Evolutionary conservation across 306 rosid species (phyloP).

Genomic region (Glycine latifolia): DNA sequence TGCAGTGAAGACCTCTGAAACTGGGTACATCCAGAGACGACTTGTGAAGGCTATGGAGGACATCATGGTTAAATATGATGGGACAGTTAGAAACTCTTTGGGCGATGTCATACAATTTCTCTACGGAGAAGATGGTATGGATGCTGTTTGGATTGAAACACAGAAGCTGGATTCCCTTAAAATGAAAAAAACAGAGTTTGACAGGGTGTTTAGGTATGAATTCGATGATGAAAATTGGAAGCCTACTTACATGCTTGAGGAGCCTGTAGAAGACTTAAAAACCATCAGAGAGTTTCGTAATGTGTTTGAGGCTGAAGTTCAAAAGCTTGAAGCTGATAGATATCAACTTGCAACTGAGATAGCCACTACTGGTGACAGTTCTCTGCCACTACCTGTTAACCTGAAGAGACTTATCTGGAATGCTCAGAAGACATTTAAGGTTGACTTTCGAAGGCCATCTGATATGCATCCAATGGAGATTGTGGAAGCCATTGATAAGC

Average conservation of each 20-base stretch:
- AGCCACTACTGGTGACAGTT: constrained; percentile 83
- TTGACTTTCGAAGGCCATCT: constrained; percentile 92
- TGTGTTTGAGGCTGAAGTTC: constrained; percentile 97
- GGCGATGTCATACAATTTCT: constrained; percentile 99
- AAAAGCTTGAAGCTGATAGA: constrained; percentile 89
- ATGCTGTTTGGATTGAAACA: constrained; percentile 96
- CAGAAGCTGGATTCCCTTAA: constrained; percentile 95
- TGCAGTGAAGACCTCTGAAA: constrained; percentile 98
- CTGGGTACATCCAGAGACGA: constrained; percentile 98
- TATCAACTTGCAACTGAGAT: constrained; percentile 89
- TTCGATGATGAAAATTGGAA: constrained; percentile 95
- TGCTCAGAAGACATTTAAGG: constrained; percentile 95
- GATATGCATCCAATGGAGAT: constrained; percentile 99
- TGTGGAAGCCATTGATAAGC: constrained; percentile 98
- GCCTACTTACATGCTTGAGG: constrained; percentile 93
- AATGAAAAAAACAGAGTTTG: constrained; percentile 91
- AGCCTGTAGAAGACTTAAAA: constrained; percentile 95
- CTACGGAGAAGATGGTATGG: constrained; percentile 99
- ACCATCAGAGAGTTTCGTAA: constrained; percentile 93
- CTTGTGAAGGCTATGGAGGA: constrained; percentile 99
- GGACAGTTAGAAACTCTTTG: constrained; percentile 96
- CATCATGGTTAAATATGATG: constrained; percentile 99
- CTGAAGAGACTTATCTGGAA: constrained; percentile 98
- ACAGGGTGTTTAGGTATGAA: constrained; percentile 81
- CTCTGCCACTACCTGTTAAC: constrained; percentile 95